Conservation (phyloP, 164 flowering plant species). For the Berberis thunbergii region DNA sequence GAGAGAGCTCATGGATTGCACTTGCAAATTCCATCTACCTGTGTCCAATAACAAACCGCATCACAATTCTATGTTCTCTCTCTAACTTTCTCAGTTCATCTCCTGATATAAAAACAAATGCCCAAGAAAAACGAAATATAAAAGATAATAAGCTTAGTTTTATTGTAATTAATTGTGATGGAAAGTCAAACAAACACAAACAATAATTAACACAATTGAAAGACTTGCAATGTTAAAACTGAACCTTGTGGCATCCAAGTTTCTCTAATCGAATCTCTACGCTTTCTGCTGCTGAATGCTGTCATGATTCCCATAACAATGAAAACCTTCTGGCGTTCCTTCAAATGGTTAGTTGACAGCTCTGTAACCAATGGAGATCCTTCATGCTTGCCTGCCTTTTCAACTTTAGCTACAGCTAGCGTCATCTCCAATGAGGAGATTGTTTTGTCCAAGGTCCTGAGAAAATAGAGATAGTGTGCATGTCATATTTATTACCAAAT, state of each 20-base stretch:
- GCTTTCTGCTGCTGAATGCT: conserved; percentile 87
- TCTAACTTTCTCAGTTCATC: conserved; percentile 57
- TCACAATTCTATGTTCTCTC: conserved; percentile 70
- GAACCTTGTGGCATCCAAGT: conserved; percentile 97
- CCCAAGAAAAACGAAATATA: not conserved
- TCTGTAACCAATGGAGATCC: conserved; percentile 33
- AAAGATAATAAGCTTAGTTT: not conserved
- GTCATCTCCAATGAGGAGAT: conserved; percentile 80
- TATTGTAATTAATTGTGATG: not conserved
- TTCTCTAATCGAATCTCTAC: conserved; percentile 80
- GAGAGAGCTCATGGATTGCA: not conserved
- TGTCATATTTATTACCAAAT: not conserved
- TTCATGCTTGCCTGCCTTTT: conserved; percentile 36
- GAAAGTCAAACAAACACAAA: not conserved
- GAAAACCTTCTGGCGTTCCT: conserved; percentile 54
- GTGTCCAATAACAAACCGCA: conserved; percentile 94
- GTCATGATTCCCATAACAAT: conserved; percentile 94
- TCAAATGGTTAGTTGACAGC: conserved; percentile 22
- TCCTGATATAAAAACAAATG: conserved; percentile 20
- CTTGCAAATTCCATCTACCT: conserved; percentile 35
- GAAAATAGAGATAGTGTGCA: conserved; percentile 7
- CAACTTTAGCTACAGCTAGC: conserved; percentile 72
- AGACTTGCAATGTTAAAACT: not conserved
- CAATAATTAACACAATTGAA: not conserved
- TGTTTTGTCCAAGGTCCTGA: conserved; percentile 81